Base-by-base conservation (phyloP, 192 early-diverging fungal genomes). In the Coemansia sp. region DNA sequence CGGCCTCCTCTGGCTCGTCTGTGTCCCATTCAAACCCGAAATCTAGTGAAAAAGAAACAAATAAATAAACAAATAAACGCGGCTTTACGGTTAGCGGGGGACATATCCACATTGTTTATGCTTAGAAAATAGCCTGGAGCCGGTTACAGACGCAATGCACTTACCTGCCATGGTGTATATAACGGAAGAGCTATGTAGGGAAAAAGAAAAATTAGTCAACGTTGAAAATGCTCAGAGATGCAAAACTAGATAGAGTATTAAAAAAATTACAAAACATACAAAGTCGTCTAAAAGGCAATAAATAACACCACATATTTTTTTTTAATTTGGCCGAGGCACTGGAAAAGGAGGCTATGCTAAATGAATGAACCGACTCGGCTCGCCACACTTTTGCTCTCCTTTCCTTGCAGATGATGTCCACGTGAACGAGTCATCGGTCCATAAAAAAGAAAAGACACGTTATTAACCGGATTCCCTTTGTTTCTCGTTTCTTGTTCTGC, bases 11-110 rank as follows among this genome's bases (percentile, higher is more conserved):
- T 22, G 55, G 39, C 55, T 56, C 65, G 12, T 61, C 65, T 12
- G 34, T 45, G 39, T 57, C 72, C 80, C 80, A 83, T 66, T 77
- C 80, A 37, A 72, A 76, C 36, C 80, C 80, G 65, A 83, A 83
- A 58, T 83, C 80, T 82, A 71, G 17, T 1, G 39, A 48, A 48
- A 48, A 11, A 12, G 0, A 48, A 48, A 12, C 4, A 48, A n/a
- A n/a, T n/a, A 48, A 48, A n/a, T n/a, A n/a, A 1, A 41, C 1
- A 28, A 28, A 28, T 28, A 28, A 28, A 28, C 22, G 1, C 22
- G 22, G 22, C 22, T 28, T 28, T 28, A 28, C 22, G 1, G 22
- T 28, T 28, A 28, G 22, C 22, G 22, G 39, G 5, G 39, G 0
- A 41, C 1, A n/a, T 41, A 8, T 5, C 39, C 39, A 8, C 9